Conservation (phyloP, 164 flowering plant genomes). For the Chimonanthus salicifolius region DNA sequence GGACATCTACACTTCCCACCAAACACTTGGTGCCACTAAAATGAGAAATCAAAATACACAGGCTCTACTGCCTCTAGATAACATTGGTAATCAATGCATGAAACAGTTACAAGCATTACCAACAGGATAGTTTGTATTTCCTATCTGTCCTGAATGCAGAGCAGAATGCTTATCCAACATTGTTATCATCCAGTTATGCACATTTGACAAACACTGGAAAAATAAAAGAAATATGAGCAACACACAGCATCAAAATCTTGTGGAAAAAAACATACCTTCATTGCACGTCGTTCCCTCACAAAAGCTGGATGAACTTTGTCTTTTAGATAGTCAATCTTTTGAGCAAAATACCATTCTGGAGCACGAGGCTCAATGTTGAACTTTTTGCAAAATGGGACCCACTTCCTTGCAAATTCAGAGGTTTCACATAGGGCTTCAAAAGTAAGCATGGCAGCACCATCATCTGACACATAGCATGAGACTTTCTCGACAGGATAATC, state of each 20-base stretch:
- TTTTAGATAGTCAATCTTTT: conserved; percentile 83
- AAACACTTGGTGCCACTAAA: not conserved
- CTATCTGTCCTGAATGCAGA: not conserved
- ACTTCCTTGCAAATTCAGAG: conserved; percentile 84
- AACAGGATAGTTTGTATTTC: not conserved
- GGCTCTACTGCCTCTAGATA: not conserved
- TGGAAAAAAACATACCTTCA: conserved; percentile 51
- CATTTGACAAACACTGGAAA: not conserved
- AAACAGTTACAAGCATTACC: not conserved
- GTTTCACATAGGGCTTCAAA: conserved; percentile 90
- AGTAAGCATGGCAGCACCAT: conserved; percentile 94
- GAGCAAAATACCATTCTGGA: conserved; percentile 86
- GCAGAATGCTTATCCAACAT: not conserved
- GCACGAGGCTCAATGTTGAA: conserved; percentile 88
- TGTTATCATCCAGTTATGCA: not conserved
- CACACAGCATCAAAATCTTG: not conserved
- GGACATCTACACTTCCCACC: not conserved
- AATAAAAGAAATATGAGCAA: not conserved
- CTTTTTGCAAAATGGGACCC: conserved; percentile 95
- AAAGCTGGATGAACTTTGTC: conserved; percentile 86
- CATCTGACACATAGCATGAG: conserved; percentile 94
- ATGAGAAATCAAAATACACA: not conserved
- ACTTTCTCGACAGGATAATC: conserved; percentile 98
- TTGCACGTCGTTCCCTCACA: conserved; percentile 89
- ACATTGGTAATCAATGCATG: not conserved